Percentiles rank a stretch among this genome's conserved stretches.
Conservation (phyloP, 2,329 filamentous ascomycete species). For the Bipolaris cookei region DNA sequence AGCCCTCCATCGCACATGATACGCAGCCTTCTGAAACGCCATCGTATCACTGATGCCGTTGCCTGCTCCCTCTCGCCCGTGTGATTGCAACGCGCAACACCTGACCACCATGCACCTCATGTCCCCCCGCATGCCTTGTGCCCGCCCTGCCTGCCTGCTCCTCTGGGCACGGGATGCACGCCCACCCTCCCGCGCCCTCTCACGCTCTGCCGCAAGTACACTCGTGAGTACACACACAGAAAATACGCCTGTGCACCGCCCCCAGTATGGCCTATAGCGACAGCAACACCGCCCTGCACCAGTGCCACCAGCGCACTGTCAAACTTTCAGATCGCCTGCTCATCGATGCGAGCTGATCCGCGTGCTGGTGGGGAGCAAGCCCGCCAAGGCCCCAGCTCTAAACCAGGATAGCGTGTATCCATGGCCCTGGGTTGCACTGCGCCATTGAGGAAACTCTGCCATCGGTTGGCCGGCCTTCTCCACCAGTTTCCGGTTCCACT, state of each 20-base stretch:
- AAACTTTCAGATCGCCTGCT: background rate
- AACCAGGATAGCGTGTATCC: constrained; percentile 37
- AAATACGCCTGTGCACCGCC: no score
- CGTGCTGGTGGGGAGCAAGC: constrained; percentile 4
- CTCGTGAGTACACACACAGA: no score
- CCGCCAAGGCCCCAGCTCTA: constrained; percentile 19
- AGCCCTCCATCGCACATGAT: constrained; percentile 1
- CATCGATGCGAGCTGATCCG: constrained; percentile 3
- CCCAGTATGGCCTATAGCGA: no score
- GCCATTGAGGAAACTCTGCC: constrained; percentile 33
- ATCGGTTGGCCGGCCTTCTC: constrained; percentile 36
- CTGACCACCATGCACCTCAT: constrained; percentile 4
- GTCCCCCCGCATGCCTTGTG: constrained; percentile 10
- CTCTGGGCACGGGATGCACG: background rate
- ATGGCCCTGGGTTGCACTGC: constrained; percentile 34
- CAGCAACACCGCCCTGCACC: background rate
- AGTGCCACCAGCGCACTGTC: background rate
- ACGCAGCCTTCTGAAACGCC: constrained; percentile 9
- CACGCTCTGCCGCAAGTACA: no score
- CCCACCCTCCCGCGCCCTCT: no score
- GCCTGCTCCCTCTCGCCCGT: background rate
- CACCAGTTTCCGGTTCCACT: constrained; percentile 38
- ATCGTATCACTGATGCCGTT: constrained; percentile 3
- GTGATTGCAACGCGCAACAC: background rate
- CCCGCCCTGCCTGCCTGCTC: no score